Evolutionary conservation across 305 asterid species (phyloP).

Genomic region (Plantago coronopus): DNA sequence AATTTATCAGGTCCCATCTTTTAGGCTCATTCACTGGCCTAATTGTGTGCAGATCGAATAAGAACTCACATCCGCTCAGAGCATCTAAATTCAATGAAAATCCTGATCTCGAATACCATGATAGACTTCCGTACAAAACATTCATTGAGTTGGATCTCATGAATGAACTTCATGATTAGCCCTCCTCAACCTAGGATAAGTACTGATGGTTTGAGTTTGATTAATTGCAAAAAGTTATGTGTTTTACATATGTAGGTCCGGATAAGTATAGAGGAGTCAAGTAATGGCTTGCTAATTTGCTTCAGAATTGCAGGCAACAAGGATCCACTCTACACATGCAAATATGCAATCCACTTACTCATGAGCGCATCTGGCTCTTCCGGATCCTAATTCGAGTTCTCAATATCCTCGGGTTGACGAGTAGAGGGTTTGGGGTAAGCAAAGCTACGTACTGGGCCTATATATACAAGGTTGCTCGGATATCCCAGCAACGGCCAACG

Average conservation of each 20-base stretch:
- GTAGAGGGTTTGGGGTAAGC: conserved; percentile 27
- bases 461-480: conserved; percentile 23
- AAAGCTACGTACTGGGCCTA: background rate
- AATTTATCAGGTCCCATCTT: conserved; percentile 19
- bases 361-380: conserved; percentile 21
- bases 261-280: conserved; percentile 15
- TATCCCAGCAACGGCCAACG: conserved; percentile 21
- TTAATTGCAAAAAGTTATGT: too few species aligned
- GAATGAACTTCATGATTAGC: background rate
- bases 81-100: conserved; percentile 21
- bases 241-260: background rate
- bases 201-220: too few species aligned
- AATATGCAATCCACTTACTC: conserved; percentile 26
- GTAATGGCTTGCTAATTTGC: conserved; percentile 26
- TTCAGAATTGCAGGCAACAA: background rate
- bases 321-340: conserved; percentile 14
- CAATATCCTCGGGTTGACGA: background rate
- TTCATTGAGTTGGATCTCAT: background rate
- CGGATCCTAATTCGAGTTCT: background rate
- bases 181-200: background rate
- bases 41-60: conserved; percentile 2
- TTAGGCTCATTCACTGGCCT: conserved; percentile 21
- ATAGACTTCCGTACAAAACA: conserved; percentile 14
- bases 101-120: conserved; percentile 12
- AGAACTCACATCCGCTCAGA: background rate